phyloP scores from a whole-genome alignment of 306 rosid species.

The Lithocarpus polystachyus region DNA sequence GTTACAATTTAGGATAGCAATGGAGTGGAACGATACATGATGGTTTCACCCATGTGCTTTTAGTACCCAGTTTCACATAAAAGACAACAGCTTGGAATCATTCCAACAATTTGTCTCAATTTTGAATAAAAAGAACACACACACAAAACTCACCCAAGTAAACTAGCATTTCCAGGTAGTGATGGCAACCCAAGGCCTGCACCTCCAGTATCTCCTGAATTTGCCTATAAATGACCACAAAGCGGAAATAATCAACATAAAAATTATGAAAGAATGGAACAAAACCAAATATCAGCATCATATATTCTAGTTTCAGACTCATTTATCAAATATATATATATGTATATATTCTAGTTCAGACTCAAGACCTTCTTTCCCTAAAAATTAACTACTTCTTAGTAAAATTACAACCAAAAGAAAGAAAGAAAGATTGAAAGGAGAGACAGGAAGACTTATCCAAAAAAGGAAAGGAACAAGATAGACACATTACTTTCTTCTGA shows the following conservation, averaged over 20 bases:
- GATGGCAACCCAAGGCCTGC: conserved; percentile 53
- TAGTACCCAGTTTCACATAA: background rate
- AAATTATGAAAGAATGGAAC: conserved; percentile 1
- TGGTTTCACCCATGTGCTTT: background rate
- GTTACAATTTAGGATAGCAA: background rate
- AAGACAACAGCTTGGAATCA: background rate
- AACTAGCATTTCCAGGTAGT: conserved; percentile 77
- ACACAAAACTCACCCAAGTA: conserved; percentile 73
- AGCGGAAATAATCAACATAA: conserved; percentile 21
- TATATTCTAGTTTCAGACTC: too few species aligned
- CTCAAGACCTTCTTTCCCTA: background rate
- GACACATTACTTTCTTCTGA: background rate
- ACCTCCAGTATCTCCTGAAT: conserved; percentile 55
- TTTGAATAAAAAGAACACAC: background rate
- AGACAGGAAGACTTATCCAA: background rate
- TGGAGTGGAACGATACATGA: background rate
- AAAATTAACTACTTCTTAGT: background rate
- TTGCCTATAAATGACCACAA: conserved; percentile 46
- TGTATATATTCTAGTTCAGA: background rate
- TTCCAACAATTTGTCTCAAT: background rate
- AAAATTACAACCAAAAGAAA: background rate
- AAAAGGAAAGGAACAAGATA: background rate
- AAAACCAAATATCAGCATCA: conserved; percentile 8
- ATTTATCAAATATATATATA: too few species aligned
- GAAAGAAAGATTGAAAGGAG: background rate